Conservation (phyloP, 2,329 filamentous ascomycete genomes). For the Talaromyces piceae region DNA sequence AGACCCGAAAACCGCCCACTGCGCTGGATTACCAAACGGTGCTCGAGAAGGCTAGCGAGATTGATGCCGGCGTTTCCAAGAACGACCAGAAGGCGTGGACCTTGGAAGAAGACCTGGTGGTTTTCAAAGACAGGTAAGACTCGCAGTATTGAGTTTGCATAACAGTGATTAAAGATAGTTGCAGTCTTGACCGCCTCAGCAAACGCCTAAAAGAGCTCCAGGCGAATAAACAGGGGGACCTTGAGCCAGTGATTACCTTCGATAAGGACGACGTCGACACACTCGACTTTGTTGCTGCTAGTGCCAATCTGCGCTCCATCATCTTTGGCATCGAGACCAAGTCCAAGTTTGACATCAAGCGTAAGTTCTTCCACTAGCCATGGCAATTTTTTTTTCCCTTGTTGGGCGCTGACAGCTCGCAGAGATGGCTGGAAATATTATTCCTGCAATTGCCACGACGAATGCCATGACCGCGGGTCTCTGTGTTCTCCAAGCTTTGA, state of each 20-base stretch:
- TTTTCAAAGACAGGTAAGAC: conserved; percentile 67
- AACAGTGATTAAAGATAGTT: conserved; percentile 14
- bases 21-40: conserved; percentile 63
- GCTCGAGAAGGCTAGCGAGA: conserved; percentile 44
- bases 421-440: conserved; percentile 99
- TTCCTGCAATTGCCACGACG: conserved; percentile 94
- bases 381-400: too few species aligned
- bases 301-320: conserved; percentile 78
- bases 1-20: conserved; percentile 65
- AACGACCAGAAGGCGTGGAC: conserved; percentile 74
- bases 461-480: conserved; percentile 93
- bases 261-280: conserved; percentile 97
- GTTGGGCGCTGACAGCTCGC: too few species aligned
- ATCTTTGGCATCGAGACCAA: conserved; percentile 85
- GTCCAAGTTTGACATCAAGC: conserved; percentile 92
- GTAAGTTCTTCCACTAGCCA: conserved; percentile 32
- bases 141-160: not conserved
- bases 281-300: conserved; percentile 85
- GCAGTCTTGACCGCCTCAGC: conserved; percentile 64
- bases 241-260: conserved; percentile 64
- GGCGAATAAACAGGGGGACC: conserved; percentile 36
- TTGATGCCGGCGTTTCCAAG: conserved; percentile 47
- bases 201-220: conserved; percentile 62
- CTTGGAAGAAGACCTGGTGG: conserved; percentile 72
- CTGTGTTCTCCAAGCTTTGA: conserved; percentile 87